Evolutionary conservation across 106 monocot species (phyloP).

Genomic region (Dioscorea alata): DNA sequence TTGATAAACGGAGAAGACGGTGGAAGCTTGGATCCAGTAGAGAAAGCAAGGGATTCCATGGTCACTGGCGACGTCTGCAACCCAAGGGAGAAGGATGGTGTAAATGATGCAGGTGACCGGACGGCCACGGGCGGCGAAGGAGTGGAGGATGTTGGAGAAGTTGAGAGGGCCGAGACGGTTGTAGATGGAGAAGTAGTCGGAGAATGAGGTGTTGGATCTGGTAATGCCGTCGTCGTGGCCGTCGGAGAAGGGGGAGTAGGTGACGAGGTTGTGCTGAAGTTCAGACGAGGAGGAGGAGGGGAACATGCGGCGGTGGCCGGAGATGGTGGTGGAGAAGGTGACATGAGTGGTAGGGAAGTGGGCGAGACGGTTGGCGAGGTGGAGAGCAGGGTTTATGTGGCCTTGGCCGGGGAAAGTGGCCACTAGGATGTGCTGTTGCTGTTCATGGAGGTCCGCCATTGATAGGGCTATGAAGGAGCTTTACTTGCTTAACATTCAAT

Average conservation of each 20-base stretch:
- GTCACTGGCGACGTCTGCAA: slow-evolving; percentile 11
- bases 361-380: slow-evolving; percentile 32
- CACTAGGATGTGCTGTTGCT: slow-evolving; percentile 41
- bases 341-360: slow-evolving; percentile 13
- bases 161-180: slow-evolving; percentile 3
- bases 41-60: slow-evolving; percentile 11
- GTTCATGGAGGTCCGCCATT: slow-evolving; percentile 13
- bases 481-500: too few species aligned
- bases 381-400: slow-evolving; percentile 41
- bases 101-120: slow-evolving; percentile 27
- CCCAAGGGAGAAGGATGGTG: slow-evolving; percentile 23
- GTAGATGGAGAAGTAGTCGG: slow-evolving; percentile 2
- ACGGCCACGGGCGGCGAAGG: slow-evolving; percentile 1
- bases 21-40: slow-evolving; percentile 37
- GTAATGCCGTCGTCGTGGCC: slow-evolving; percentile 45
- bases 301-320: slow-evolving; percentile 22
- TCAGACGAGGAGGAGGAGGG: slow-evolving; percentile 8
- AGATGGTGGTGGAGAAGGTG: slow-evolving; percentile 29
- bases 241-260: slow-evolving; percentile 51
- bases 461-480: too few species aligned
- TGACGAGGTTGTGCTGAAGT: slow-evolving; percentile 18
- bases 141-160: neutral
- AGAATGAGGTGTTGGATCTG: neutral
- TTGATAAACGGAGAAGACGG: slow-evolving; percentile 29
- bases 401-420: slow-evolving; percentile 33